These are phyloP conservation scores for Sporisorium sorghi DNA, from an alignment of 1,284 basidiomycete species.

Conservation along the genomic window DNA sequence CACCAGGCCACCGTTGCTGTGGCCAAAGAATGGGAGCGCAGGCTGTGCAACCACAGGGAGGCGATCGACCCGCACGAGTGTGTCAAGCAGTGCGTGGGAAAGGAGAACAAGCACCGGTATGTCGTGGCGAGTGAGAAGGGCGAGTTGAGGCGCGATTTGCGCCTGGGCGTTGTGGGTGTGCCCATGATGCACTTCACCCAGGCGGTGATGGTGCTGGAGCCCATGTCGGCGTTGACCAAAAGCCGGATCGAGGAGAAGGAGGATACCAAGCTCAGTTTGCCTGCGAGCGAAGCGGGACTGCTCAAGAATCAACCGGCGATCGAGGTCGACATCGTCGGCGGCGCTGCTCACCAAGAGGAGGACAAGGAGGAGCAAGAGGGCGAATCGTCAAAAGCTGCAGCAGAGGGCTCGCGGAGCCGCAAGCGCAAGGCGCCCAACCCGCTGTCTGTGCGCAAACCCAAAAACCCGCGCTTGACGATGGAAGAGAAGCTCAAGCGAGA, in stretches of 20 bases:
- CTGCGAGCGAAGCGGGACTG: conserved; percentile 33
- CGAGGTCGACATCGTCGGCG: conserved; percentile 43
- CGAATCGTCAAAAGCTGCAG: not conserved
- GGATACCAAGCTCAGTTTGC: conserved; percentile 46
- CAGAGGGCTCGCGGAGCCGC: conserved; percentile 12
- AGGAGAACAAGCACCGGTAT: conserved; percentile 66
- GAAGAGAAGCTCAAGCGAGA: conserved; percentile 42
- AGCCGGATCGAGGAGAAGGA: conserved; percentile 53
- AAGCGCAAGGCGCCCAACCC: conserved; percentile 85
- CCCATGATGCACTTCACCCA: conserved; percentile 66
- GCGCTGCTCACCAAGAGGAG: conserved; percentile 70
- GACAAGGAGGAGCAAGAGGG: not conserved
- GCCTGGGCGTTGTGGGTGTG: conserved; percentile 49
- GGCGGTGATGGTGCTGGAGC: conserved; percentile 67
- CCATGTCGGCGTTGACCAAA: conserved; percentile 62
- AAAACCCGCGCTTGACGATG: conserved; percentile 37
- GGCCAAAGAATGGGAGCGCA: conserved; percentile 89
- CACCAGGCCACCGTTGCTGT: conserved; percentile 75
- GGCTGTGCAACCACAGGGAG: conserved; percentile 93
- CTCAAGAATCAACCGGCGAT: conserved; percentile 20
- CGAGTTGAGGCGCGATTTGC: conserved; percentile 41
- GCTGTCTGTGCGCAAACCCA: conserved; percentile 86
- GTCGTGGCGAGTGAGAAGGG: conserved; percentile 56
- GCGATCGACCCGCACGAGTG: conserved; percentile 85
- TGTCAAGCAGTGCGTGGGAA: conserved; percentile 72